These are phyloP conservation scores for Phlegmacium glaucopus DNA, from an alignment of 768 basidiomycete genomes.

Conservation along the genomic window DNA sequence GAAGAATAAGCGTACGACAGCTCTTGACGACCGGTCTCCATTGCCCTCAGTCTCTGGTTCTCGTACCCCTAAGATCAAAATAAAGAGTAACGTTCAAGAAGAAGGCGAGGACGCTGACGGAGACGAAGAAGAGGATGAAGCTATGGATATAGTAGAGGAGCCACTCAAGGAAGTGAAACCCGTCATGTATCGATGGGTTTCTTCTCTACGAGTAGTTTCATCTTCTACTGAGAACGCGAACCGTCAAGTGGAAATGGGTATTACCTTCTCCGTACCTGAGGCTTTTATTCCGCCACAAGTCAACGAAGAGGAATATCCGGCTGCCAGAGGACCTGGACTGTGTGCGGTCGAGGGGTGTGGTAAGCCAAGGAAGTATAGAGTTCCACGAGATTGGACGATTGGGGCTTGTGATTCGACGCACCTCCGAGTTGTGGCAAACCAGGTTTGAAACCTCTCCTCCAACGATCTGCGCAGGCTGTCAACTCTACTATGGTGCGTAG, in stretches of 20 bases:
- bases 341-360: constrained; percentile 63
- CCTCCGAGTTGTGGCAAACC: too few relatives aligned
- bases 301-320: constrained; percentile 7
- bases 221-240: constrained; percentile 10
- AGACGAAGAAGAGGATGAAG: constrained; percentile 36
- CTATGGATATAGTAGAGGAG: constrained; percentile 29
- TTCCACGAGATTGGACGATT: constrained; percentile 57
- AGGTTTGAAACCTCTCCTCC: constrained; percentile 58
- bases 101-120: constrained; percentile 40
- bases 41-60: too few relatives aligned
- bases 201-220: too few relatives aligned
- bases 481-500: too few relatives aligned
- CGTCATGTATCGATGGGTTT: constrained; percentile 71
- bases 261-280: constrained; percentile 55
- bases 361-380: constrained; percentile 55
- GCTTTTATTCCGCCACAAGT: constrained; percentile 7
- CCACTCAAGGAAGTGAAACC: constrained; percentile 37
- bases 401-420: constrained; percentile 68
- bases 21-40: constrained; percentile 43
- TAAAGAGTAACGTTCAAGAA: constrained; percentile 17
- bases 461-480: too few relatives aligned
- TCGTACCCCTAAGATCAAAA: constrained; percentile 24
- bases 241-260: constrained; percentile 35
- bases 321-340: constrained; percentile 20
- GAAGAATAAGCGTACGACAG: constrained; percentile 55